Conservation (phyloP, 805 yeast species). For the Candida khao-thaluensis region DNA sequence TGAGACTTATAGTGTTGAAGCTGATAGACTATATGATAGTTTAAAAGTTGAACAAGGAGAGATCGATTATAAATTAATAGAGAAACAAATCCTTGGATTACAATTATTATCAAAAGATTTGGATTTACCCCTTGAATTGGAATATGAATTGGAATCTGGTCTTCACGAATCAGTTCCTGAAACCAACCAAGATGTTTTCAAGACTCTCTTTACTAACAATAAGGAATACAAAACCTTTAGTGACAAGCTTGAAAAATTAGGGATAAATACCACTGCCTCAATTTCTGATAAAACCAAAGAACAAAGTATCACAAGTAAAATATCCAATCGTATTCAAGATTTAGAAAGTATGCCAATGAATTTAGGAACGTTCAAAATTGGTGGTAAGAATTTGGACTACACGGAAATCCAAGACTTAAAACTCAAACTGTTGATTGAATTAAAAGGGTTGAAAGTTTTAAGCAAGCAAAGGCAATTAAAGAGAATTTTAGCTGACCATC, state of each 20-base stretch:
- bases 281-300: conserved; percentile 45
- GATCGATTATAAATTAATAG: conserved; percentile 47
- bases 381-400: conserved; percentile 28
- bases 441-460: conserved; percentile 63
- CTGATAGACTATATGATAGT: conserved; percentile 18
- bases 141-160: conserved; percentile 29
- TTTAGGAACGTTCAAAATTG: conserved; percentile 52
- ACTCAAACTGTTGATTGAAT: conserved; percentile 64
- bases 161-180: conserved; percentile 6
- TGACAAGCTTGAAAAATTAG: conserved; percentile 40
- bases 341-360: conserved; percentile 69
- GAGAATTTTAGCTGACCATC: conserved; percentile 53
- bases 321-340: conserved; percentile 56
- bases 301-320: conserved; percentile 49
- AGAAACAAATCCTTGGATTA: conserved; percentile 60
- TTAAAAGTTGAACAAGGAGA: conserved; percentile 8
- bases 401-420: conserved; percentile 50
- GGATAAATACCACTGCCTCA: conserved; percentile 28
- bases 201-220: conserved; percentile 10
- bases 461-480: conserved; percentile 71
- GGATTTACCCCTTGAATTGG: conserved; percentile 58
- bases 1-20: conserved; percentile 20
- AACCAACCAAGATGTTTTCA: conserved; percentile 5
- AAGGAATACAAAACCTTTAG: conserved; percentile 19
- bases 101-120: conserved; percentile 65